phyloP scores from a whole-genome alignment of 2,329 filamentous ascomycete species.

The Pestalotiopsis sp. region DNA sequence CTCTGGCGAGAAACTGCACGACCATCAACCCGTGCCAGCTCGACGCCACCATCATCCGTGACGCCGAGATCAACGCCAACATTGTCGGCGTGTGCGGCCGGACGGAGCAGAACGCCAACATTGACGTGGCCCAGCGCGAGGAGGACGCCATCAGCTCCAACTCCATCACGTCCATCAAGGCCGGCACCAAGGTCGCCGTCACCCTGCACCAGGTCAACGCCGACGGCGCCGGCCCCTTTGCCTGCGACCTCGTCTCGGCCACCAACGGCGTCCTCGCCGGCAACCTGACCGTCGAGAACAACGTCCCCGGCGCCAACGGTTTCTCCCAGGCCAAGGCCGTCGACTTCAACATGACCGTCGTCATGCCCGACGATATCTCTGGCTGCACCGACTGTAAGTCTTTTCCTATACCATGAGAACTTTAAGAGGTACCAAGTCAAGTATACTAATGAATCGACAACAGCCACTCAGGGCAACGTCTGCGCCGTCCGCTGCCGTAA shows the following conservation, averaged over 20 bases:
- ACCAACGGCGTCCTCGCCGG: conserved; percentile 46
- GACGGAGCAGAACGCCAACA: conserved; percentile 62
- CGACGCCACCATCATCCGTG: conserved; percentile 65
- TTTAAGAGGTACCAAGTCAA: not conserved
- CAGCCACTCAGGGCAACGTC: conserved; percentile 57
- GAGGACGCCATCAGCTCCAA: conserved; percentile 50
- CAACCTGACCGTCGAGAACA: conserved; percentile 57
- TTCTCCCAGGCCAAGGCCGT: conserved; percentile 58
- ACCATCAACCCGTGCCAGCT: conserved; percentile 67
- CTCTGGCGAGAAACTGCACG: conserved; percentile 64
- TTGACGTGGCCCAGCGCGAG: conserved; percentile 60
- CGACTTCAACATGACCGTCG: conserved; percentile 59
- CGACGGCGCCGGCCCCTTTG: conserved; percentile 57
- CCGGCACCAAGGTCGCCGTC: conserved; percentile 46
- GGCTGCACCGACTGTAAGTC: conserved; percentile 53
- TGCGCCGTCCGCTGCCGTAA: conserved; percentile 64
- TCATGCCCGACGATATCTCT: conserved; percentile 49
- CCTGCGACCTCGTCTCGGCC: conserved; percentile 54
- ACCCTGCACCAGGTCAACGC: conserved; percentile 58
- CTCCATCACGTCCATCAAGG: conserved; percentile 51
- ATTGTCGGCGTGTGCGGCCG: conserved; percentile 64
- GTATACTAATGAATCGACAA: conserved; percentile 12
- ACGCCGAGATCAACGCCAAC: conserved; percentile 54
- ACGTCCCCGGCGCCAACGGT: conserved; percentile 60
- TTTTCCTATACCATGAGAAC: not conserved